Evolutionary conservation across 2,329 filamentous ascomycete genomes (phyloP).

Genomic region (Tolypocladium ophioglossoides): DNA sequence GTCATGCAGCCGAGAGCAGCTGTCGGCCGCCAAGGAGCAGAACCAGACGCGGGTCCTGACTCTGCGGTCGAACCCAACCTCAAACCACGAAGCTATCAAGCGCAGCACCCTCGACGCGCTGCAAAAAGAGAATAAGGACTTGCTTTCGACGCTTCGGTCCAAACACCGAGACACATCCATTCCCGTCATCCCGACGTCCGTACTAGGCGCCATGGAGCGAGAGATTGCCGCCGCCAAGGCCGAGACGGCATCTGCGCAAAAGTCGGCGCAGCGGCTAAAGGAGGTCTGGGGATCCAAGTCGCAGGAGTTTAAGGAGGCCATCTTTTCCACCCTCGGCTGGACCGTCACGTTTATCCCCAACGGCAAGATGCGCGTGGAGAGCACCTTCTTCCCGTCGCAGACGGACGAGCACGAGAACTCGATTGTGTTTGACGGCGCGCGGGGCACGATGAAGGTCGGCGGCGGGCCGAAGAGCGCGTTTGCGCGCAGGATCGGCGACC

Average conservation of each 20-base stretch:
- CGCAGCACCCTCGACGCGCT: constrained; percentile 66
- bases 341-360: constrained; percentile 95
- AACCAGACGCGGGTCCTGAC: constrained; percentile 75
- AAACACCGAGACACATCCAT: constrained; percentile 29
- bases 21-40: constrained; percentile 53
- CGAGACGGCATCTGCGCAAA: constrained; percentile 64
- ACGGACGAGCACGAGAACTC: constrained; percentile 62
- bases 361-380: constrained; percentile 86
- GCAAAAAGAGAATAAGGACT: constrained; percentile 71
- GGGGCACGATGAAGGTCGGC: constrained; percentile 95
- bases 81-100: constrained; percentile 77
- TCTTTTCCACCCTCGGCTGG: constrained; percentile 86
- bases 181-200: constrained; percentile 63
- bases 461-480: constrained; percentile 83
- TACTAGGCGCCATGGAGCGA: constrained; percentile 64
- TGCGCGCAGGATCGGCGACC: constrained; percentile 70
- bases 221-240: constrained; percentile 63
- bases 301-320: constrained; percentile 89
- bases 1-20: constrained; percentile 60
- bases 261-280: constrained; percentile 75
- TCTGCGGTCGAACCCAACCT: constrained; percentile 84
- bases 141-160: constrained; percentile 59
- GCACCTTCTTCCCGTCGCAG: constrained; percentile 64
- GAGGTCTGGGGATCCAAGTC: constrained; percentile 89
- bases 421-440: constrained; percentile 83